Base-by-base conservation (phyloP, 2,329 filamentous ascomycete genomes). In the Spiromastix sp. region DNA sequence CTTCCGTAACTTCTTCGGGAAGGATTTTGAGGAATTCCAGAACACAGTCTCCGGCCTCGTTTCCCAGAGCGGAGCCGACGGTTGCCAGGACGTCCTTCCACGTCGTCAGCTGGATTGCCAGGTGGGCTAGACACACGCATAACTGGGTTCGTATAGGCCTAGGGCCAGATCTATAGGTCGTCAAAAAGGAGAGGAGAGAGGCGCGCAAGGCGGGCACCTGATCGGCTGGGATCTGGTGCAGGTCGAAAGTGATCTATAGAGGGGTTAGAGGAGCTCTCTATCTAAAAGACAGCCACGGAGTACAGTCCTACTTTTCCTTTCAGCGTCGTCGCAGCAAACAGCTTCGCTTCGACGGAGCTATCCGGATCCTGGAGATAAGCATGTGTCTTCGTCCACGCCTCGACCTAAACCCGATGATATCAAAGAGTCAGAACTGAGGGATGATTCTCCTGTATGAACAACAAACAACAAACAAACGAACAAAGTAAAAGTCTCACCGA, bases 1-100 rank as follows among this genome's bases (percentile, higher is more conserved):
- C 91, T 72, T 98, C 89, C 50, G 85, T 96, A 56, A 98, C 91
- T 73, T 98, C 91, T 71, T 98, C 91, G 38, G 91, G 91, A 47
- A 98, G 78, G 52, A 98, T 87, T 61, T 85, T 86, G 47, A 98
- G 72, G 61, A 98, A 98, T 61, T 98, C 91, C 54, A 98, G 71
- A 52, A 96, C 82, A 59, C 83, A 91, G 46, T 86, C 77, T 51
- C 91, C 77, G 41, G 81, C 75, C 52, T 82, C 81, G 45, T 50
- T 57, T 38, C 63, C 81, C 38, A 96, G 74, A 28, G 83, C 74
- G 37, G 78, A 72, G 36, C 93, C 83, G 32, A 96, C 82, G 34
- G 80, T 79, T 30, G 76, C 71, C 43, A 98, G 68, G 35, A 96
- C 91, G 57, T 96, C 82, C 64, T 93, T 89, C 91, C 91, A 98